Conservation (phyloP, 2,329 filamentous ascomycete species). For the Phaeophleospora eucalypticola region DNA sequence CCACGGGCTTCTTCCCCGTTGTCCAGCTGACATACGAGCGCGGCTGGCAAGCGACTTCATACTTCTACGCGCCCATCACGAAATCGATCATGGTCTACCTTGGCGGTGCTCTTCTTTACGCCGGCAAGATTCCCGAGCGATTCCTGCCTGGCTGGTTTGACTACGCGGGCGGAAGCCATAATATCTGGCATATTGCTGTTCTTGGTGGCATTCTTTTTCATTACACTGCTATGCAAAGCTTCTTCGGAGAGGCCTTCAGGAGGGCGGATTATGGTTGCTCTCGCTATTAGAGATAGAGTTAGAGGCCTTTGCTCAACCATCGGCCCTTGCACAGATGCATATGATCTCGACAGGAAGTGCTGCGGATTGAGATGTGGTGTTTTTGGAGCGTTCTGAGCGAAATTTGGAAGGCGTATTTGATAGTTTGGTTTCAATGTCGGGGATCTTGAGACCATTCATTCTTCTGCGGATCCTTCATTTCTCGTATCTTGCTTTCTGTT, state of each 20-base stretch:
- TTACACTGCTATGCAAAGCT: constrained; percentile 91
- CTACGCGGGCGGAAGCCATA: constrained; percentile 92
- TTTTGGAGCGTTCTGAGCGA: constrained; percentile 2
- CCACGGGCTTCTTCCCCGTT: constrained; percentile 85
- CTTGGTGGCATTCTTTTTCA: constrained; percentile 96
- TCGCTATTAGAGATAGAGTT: constrained; percentile 22
- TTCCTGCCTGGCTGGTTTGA: constrained; percentile 93
- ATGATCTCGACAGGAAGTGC: not conserved
- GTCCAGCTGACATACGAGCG: constrained; percentile 76
- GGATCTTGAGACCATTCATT: no score
- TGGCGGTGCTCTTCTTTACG: constrained; percentile 78
- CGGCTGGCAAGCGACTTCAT: constrained; percentile 72
- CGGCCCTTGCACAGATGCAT: not conserved
- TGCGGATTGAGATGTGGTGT: not conserved
- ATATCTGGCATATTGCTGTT: constrained; percentile 95
- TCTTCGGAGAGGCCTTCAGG: constrained; percentile 62
- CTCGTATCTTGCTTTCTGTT: no score
- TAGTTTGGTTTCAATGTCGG: no score
- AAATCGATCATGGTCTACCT: constrained; percentile 88
- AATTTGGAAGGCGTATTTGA: no score
- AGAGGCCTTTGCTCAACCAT: not conserved
- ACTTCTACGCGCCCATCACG: constrained; percentile 82
- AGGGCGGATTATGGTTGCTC: constrained; percentile 30
- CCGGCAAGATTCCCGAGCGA: constrained; percentile 85
- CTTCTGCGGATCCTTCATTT: no score